Percentiles rank a stretch among this genome's conserved stretches.
Evolutionary conservation across 208 protist species (phyloP).

Genomic region (Leishmania tarentolae): DNA sequence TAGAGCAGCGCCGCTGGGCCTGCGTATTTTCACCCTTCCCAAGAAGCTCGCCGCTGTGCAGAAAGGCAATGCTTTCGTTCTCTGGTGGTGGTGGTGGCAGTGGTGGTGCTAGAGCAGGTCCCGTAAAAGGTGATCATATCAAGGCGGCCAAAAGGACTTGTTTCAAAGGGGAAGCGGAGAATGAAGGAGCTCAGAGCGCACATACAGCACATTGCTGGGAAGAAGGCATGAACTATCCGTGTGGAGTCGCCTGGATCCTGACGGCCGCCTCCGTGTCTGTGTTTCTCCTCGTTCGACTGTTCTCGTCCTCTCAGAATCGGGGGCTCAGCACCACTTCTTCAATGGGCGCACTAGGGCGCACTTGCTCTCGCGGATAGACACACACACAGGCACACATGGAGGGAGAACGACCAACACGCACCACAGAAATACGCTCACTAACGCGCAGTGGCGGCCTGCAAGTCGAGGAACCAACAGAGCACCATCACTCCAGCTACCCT

Average conservation of each 20-base stretch:
- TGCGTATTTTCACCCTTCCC: neutral
- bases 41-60: neutral
- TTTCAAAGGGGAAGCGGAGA: neutral
- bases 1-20: neutral
- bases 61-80: neutral
- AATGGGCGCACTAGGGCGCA: neutral
- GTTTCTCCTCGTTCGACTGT: neutral
- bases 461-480: neutral
- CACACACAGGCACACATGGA: neutral
- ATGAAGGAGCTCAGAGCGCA: neutral
- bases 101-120: neutral
- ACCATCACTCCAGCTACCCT: neutral
- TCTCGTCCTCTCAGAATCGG: neutral
- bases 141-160: neutral
- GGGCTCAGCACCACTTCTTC: neutral
- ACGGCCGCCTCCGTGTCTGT: neutral
- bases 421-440: neutral
- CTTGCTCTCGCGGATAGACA: neutral
- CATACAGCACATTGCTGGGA: neutral
- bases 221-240: neutral
- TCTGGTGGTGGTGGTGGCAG: neutral
- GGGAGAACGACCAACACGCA: neutral
- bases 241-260: neutral
- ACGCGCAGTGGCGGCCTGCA: neutral
- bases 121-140: neutral